phyloP scores from a whole-genome alignment of 352 stramenopile genomes.

The Globisporangium orthogonon region DNA sequence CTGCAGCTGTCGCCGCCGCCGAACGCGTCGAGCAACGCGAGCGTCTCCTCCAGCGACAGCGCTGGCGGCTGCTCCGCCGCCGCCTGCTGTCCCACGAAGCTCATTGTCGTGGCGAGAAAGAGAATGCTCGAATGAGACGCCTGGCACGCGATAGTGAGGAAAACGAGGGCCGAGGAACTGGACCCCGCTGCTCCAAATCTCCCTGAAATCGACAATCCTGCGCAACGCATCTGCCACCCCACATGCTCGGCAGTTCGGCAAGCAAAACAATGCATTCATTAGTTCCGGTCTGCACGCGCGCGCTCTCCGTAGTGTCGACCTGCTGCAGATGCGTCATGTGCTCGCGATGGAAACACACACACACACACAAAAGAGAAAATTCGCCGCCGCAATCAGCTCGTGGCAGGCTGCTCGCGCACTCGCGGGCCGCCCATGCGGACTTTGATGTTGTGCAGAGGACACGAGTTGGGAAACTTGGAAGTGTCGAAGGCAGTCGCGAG shows the following conservation, averaged over 20 bases:
- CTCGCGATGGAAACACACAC: slow-evolving; percentile 5
- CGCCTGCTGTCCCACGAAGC: slow-evolving; percentile 7
- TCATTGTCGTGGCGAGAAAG: neutral
- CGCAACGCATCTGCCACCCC: no score
- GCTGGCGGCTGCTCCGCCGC: neutral
- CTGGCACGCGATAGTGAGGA: neutral
- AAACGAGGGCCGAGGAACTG: no score
- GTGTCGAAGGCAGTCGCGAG: neutral
- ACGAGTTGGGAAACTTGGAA: neutral
- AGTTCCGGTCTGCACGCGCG: no score
- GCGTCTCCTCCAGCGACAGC: slow-evolving; percentile 14
- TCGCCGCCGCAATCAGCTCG: neutral
- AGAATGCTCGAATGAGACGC: no score
- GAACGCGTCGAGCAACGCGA: slow-evolving; percentile 15
- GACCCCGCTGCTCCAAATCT: no score
- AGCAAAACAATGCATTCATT: no score
- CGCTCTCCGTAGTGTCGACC: no score
- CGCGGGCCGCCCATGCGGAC: neutral
- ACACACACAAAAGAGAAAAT: neutral
- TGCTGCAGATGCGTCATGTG: no score
- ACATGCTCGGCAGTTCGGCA: no score
- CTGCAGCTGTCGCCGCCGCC: neutral
- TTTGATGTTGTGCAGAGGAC: slow-evolving; percentile 6
- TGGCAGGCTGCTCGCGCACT: neutral
- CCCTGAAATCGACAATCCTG: no score